Percentiles rank a stretch among this genome's conserved stretches.
These are phyloP conservation scores for Venturia carpophila DNA, from an alignment of 2,329 filamentous ascomycete species.

Conservation along the genomic window DNA sequence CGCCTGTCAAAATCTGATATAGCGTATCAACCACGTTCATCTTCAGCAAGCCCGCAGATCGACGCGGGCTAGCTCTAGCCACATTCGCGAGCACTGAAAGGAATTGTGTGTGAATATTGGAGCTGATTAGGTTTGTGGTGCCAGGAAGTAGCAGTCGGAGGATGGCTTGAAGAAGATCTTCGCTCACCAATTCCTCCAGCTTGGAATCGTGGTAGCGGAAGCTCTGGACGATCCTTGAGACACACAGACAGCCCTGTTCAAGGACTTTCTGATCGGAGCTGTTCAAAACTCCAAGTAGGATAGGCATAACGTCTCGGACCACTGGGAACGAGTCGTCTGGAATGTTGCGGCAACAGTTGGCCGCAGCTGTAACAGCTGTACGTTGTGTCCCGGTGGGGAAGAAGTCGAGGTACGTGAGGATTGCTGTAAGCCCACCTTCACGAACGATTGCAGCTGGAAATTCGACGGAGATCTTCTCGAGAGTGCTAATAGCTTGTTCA, in stretches of 20 bases:
- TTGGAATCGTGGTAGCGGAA: constrained; percentile 84
- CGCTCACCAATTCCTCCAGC: constrained; percentile 84
- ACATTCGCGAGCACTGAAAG: constrained; percentile 85
- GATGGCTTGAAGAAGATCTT: constrained; percentile 76
- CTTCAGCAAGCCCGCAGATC: constrained; percentile 86
- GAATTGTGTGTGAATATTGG: constrained; percentile 94
- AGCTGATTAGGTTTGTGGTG: constrained; percentile 88
- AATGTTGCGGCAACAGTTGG: constrained; percentile 96
- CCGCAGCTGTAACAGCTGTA: constrained; percentile 92
- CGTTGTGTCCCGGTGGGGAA: constrained; percentile 95
- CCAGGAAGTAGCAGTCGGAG: constrained; percentile 83
- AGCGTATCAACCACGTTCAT: constrained; percentile 96
- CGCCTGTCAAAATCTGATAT: constrained; percentile 93
- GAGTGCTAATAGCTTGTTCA: constrained; percentile 89
- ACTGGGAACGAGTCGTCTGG: constrained; percentile 88
- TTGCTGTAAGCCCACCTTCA: constrained; percentile 92
- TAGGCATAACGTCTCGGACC: constrained; percentile 93
- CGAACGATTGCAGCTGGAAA: constrained; percentile 92
- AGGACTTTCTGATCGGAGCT: constrained; percentile 96
- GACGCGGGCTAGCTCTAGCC: constrained; percentile 74
- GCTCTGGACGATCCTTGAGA: constrained; percentile 92
- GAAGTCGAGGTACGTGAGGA: constrained; percentile 91
- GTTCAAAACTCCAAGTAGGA: constrained; percentile 76
- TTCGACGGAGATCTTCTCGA: constrained; percentile 95
- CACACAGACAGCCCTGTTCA: constrained; percentile 91